Base-by-base conservation (phyloP, 352 stramenopile species). In the Phytophthora pisi region DNA sequence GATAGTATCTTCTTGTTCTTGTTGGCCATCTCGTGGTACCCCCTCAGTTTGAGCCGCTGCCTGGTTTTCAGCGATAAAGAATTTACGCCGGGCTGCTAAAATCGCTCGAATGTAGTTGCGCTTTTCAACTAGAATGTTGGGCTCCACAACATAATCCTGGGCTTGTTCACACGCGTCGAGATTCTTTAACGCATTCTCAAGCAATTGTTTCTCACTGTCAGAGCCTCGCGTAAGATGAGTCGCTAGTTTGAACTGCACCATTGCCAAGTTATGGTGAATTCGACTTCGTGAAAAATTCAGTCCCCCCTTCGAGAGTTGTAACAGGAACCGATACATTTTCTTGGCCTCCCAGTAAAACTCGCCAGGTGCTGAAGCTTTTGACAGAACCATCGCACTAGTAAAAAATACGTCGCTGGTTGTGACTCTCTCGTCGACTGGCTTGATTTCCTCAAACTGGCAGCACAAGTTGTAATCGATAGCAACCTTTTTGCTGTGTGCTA, bases 341-440 rank as follows among this genome's bases (percentile, higher is more conserved):
- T 78, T 78, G 4, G 81, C 76, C 42, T 90, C 84, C 23, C 78
- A 76, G 57, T 89, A 92, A 42, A 92, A 90, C 13, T 79, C 75
- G 1, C 69, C 63, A 11, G 77, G 66, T 0, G 47, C 53, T 9
- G 83, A 88, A 5, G 64, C 52, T 49, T 90, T 88, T 0, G 77
- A 77, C 0, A 91, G 67, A 13, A 73, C 56, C 31, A 57, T 56
- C 30, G 30, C 49, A 28, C 60, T 74, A n/a, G 13, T 55, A 38
- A 67, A 73, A 23, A 65, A 72, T 4, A 54, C 30, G 6, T 72
- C 64, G 24, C 56, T 51, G 9, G 34, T 43, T 1, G 46, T 51
- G 20, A 16, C 7, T 55, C 47, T 54, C 10, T 68, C 64, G 23
- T 68, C 55, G 18, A 56, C 42, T 4, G 79, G 66, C 3, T 72